A percentile compares a stretch with the other conserved stretches of the same genome.
Conservation (phyloP, 208 protist genomes). For the Leishmania aethiopica region DNA sequence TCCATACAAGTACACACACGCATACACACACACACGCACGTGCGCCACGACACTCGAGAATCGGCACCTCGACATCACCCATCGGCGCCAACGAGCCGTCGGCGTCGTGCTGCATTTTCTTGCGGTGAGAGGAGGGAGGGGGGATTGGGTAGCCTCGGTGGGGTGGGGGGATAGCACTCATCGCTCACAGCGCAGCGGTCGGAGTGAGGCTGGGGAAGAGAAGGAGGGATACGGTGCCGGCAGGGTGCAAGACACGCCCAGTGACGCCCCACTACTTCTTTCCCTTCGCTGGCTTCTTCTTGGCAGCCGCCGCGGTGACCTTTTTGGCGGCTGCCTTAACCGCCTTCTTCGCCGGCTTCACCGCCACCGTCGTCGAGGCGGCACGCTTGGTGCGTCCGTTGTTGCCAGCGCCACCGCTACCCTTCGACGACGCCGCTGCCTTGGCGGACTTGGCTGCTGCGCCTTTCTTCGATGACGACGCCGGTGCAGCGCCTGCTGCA, state of each 20-base stretch:
- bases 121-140: background rate
- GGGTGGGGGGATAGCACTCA: background rate
- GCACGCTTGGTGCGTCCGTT: slow-evolving; percentile 23
- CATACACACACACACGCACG: slow-evolving; percentile 1
- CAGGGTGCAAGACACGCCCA: background rate
- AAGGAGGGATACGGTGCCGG: background rate
- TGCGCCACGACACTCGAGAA: background rate
- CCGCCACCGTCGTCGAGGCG: slow-evolving; percentile 12
- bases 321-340: slow-evolving; percentile 46
- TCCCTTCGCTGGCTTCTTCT: slow-evolving; percentile 35
- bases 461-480: slow-evolving; percentile 8
- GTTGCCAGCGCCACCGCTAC: slow-evolving; percentile 15
- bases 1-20: slow-evolving; percentile 2
- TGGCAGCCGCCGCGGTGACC: slow-evolving; percentile 23
- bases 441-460: slow-evolving; percentile 40
- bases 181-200: background rate
- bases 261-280: slow-evolving; percentile 36
- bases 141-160: background rate
- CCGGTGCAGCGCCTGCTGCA: slow-evolving; percentile 2
- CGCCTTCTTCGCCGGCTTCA: slow-evolving; percentile 36
- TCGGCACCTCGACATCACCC: background rate
- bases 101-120: background rate
- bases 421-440: background rate
- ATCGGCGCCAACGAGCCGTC: background rate
- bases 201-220: background rate